These are phyloP conservation scores for Tetrapisispora iriomotensis DNA, from an alignment of 805 yeast genomes.

Conservation along the genomic window DNA sequence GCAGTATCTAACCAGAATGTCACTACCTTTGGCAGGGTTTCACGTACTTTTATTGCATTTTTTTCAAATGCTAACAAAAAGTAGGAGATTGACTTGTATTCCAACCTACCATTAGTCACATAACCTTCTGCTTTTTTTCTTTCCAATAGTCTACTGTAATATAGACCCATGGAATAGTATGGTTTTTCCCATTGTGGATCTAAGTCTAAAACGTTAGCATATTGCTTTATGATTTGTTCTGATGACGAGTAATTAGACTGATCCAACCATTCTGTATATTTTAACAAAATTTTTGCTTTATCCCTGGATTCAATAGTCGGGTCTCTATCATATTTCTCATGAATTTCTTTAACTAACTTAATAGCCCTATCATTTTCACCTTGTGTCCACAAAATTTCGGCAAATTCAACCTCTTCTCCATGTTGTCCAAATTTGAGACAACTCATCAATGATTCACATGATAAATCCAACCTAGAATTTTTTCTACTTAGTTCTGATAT, in stretches of 20 bases:
- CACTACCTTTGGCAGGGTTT: constrained; percentile 80
- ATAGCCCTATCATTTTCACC: constrained; percentile 84
- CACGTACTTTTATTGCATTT: constrained; percentile 56
- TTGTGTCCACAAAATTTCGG: constrained; percentile 78
- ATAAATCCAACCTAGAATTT: constrained; percentile 58
- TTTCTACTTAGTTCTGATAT: constrained; percentile 59
- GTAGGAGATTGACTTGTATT: constrained; percentile 23
- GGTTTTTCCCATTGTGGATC: constrained; percentile 67
- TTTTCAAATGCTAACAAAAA: constrained; percentile 25
- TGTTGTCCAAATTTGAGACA: constrained; percentile 24
- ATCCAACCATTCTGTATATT: constrained; percentile 84
- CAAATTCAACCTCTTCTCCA: constrained; percentile 60
- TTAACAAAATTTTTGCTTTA: constrained; percentile 44
- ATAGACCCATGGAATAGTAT: constrained; percentile 69
- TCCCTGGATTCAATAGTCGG: constrained; percentile 17
- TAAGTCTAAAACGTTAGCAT: constrained; percentile 44
- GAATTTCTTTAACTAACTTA: constrained; percentile 39
- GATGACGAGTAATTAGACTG: constrained; percentile 75
- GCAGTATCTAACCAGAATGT: constrained; percentile 85
- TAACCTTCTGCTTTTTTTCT: constrained; percentile 40
- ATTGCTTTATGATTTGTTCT: constrained; percentile 59
- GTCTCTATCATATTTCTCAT: constrained; percentile 13
- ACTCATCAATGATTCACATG: constrained; percentile 59
- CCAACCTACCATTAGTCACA: constrained; percentile 22
- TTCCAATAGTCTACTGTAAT: constrained; percentile 68